Evolutionary conservation across 345 rosid genomes (phyloP).

Genomic region (Eucalyptus regnans): DNA sequence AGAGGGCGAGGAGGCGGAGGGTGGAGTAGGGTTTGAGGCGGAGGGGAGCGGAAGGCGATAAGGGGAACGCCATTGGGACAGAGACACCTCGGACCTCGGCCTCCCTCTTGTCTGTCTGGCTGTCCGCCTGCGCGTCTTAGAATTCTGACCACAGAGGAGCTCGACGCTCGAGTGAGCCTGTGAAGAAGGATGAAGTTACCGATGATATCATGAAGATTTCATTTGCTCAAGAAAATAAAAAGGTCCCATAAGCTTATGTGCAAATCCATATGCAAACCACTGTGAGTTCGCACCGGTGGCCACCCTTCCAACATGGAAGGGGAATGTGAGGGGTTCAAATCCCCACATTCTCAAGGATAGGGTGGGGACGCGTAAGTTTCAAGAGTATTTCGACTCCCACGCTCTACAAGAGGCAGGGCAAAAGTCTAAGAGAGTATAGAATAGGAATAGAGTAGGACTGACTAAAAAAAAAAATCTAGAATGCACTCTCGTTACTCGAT

Average conservation of each 20-base stretch:
- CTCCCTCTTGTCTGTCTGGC: neutral
- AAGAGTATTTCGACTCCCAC: too few species aligned
- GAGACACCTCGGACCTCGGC: neutral
- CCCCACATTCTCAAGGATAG: too few species aligned
- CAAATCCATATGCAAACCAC: too few species aligned
- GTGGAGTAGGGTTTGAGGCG: constrained; percentile 27
- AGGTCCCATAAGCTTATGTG: neutral
- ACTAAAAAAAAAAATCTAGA: neutral
- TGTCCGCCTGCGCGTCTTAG: neutral
- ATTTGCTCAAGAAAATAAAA: neutral
- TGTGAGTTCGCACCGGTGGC: too few species aligned
- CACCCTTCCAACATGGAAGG: too few species aligned
- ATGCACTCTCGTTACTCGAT: neutral
- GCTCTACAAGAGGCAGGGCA: too few species aligned
- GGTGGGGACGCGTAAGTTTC: too few species aligned
- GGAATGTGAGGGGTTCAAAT: too few species aligned
- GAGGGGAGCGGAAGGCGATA: constrained; percentile 37
- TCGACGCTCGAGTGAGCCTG: neutral
- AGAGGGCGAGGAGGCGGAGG: constrained; percentile 31
- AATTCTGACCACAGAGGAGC: neutral
- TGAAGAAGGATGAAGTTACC: neutral
- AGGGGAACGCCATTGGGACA: constrained; percentile 20
- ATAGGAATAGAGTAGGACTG: too few species aligned
- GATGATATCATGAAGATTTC: neutral
- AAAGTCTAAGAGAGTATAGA: too few species aligned